A percentile compares a stretch with the other conserved stretches of the same genome.
Conservation (phyloP, 2,329 filamentous ascomycete genomes). For the Arthrobotrys sinensis region DNA sequence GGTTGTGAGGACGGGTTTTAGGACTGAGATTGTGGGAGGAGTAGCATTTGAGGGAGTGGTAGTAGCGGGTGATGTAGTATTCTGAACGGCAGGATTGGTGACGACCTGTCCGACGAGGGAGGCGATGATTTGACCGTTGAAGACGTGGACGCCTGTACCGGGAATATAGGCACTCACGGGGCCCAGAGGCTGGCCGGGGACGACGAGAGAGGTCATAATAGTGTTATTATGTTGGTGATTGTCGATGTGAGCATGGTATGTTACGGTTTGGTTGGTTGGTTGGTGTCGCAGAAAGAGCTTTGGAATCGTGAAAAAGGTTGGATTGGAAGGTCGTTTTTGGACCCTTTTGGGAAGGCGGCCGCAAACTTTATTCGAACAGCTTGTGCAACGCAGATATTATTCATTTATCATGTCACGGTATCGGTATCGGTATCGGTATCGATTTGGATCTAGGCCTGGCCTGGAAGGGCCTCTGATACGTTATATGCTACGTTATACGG, state of each 20-base stretch:
- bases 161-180: conserved; percentile 77
- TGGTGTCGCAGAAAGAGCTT: conserved; percentile 7
- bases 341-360: not conserved
- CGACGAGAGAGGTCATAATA: conserved; percentile 70
- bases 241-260: conserved; percentile 14
- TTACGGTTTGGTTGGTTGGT: not conserved
- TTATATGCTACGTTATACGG: not conserved
- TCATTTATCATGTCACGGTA: not conserved
- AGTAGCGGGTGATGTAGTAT: conserved; percentile 71
- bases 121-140: conserved; percentile 81
- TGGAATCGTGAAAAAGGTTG: not conserved
- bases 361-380: conserved; percentile 39
- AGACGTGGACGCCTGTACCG: conserved; percentile 87
- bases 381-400: conserved; percentile 31
- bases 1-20: conserved; percentile 73
- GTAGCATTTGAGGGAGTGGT: conserved; percentile 67
- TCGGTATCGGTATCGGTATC: not conserved
- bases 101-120: conserved; percentile 70
- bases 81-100: conserved; percentile 69
- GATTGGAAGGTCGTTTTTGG: not conserved
- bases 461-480: not conserved
- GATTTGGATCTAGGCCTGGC: not conserved
- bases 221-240: conserved; percentile 18
- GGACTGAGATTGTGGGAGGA: conserved; percentile 66
- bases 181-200: conserved; percentile 87